Evolutionary conservation across 805 yeast species (phyloP), one percentile per base, ranked within the genome.

Genomic region (Candida jianshihensis): DNA sequence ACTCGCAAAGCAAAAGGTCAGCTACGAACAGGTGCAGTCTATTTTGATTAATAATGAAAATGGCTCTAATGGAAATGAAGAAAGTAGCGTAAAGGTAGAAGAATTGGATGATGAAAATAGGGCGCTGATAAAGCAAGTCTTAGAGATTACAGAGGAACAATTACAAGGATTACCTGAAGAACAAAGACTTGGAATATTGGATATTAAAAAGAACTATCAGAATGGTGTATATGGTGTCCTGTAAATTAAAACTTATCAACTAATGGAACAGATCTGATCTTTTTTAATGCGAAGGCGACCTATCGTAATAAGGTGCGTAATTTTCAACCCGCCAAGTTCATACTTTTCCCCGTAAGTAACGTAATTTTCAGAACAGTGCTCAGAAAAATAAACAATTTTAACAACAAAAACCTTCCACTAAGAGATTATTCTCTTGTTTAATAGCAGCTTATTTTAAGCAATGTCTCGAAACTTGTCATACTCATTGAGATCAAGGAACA

Each of bases 121-220:
- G 12, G 70, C 56, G 5, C 53, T 76, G 38, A 64, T 77, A 20
- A 67, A 63, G 41, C 78, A 73, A 44, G 77, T 78, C 10, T 43
- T 77, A 42, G 63, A 63, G 29, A 56, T 78, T 21, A 56, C 70
- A n/a, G 77, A 73, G 22, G 71, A 66, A 18, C 79, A 76, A 39
- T 51, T 78, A 1, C 53, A 57, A 5, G 56, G 56, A 4, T 57
- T 78, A 15, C 78, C 81, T 1, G 68, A 64, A 4, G 73, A 71
- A 18, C 81, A 78, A 51, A 60, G 64, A 38, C 35, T 20, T 1
- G 46, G 49, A 4, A 44, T 58, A 7, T 13, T 49, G 5, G 45
- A 48, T 27, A 53, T 58, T 17, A 57, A 52, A 36, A 43, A 47
- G 19, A 56, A 52, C 34, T 56, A 53, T 31, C 35, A 37, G 15